phyloP scores from a whole-genome alignment of 768 basidiomycete species.

The Pisolithus tinctorius region DNA sequence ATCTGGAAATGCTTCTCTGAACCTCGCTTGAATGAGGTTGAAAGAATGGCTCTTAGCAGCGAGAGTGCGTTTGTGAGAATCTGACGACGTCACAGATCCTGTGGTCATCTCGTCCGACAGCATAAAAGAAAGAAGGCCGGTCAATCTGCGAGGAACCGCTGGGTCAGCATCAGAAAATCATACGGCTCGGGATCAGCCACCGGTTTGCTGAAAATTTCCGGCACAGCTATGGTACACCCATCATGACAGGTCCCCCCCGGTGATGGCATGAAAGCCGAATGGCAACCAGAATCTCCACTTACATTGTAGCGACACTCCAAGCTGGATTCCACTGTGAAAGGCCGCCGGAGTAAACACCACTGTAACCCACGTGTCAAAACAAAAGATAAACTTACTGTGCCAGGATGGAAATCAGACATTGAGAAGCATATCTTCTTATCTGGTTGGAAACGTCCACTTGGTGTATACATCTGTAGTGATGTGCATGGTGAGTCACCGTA shows the following conservation, averaged over 20 bases:
- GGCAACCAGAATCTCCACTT: conserved; percentile 26
- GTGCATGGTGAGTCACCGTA: conserved; percentile 5
- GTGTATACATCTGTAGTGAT: conserved; percentile 74
- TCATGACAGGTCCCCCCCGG: conserved; percentile 1
- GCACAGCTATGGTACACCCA: too few relatives aligned
- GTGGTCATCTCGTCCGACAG: conserved; percentile 95
- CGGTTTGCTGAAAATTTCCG: background rate
- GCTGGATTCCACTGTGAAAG: conserved; percentile 83
- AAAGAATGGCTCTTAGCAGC: conserved; percentile 78
- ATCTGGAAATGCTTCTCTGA: conserved; percentile 84
- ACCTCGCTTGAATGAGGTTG: conserved; percentile 76
- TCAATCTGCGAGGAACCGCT: conserved; percentile 51
- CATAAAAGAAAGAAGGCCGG: conserved; percentile 93
- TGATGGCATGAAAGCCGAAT: background rate
- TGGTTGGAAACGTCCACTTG: conserved; percentile 84
- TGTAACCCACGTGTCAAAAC: background rate
- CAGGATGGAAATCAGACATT: conserved; percentile 94
- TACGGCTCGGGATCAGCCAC: background rate
- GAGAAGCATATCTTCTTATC: conserved; percentile 97
- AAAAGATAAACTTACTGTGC: conserved; percentile 52
- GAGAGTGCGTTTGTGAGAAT: conserved; percentile 69
- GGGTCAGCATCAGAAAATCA: conserved; percentile 7
- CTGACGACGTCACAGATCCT: conserved; percentile 77
- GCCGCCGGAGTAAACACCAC: conserved; percentile 2
- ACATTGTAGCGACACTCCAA: conserved; percentile 95